phyloP scores from a whole-genome alignment of 2,329 filamentous ascomycete species.

The Colletotrichum karsti region DNA sequence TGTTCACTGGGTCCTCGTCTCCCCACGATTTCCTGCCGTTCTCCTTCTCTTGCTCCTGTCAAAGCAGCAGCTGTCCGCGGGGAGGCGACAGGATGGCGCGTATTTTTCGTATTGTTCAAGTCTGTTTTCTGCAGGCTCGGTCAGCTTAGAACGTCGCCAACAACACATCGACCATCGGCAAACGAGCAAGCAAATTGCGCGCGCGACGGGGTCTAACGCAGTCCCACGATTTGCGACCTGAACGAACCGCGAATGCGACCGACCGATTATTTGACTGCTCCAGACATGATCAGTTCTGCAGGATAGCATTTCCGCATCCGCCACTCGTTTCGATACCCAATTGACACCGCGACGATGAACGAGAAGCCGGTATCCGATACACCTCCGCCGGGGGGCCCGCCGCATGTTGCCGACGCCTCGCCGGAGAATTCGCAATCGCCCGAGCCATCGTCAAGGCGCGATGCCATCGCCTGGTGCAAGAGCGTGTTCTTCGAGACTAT shows the following conservation, averaged over 20 bases:
- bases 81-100: conserved; percentile 3
- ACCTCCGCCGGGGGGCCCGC: background rate
- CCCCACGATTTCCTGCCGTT: background rate
- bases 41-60: background rate
- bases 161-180: background rate
- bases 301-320: background rate
- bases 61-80: background rate
- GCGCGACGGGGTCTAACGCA: background rate
- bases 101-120: background rate
- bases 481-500: conserved; percentile 56
- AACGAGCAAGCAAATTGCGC: background rate
- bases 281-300: background rate
- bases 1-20: background rate
- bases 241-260: background rate
- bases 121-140: background rate
- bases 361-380: background rate
- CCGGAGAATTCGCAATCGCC: background rate
- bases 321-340: conserved; percentile 6
- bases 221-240: background rate
- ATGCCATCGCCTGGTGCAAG: conserved; percentile 32
- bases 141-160: background rate
- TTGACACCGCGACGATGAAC: conserved; percentile 2
- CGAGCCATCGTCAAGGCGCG: background rate
- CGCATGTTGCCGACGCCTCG: background rate
- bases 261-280: background rate